Base-by-base conservation (phyloP, 129 eudicot species). In the Arctium minus region DNA sequence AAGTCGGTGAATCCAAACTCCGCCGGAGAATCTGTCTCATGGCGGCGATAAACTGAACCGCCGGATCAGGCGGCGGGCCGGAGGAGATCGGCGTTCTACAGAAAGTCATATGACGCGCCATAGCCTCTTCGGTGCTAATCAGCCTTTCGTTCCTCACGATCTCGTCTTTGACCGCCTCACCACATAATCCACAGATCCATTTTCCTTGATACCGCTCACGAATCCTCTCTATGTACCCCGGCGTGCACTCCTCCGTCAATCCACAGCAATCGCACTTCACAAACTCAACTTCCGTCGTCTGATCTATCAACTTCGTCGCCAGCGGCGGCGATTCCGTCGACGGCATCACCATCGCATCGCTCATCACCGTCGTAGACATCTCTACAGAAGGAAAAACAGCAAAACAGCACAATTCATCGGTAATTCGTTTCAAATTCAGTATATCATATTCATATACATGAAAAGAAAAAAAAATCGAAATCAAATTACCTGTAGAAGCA, bases 171-270 rank as follows among this genome's bases (percentile, higher is more conserved):
- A 94, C 93, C 18, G 98, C 98, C 72, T 94, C 98, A 0, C 90
- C 86, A 56, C 98, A 94, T 6, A 94, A 87, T 83, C 98, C 98
- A 72, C 98, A 94, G 62, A 94, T 88, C 98, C 98, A 94, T 87
- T 94, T 94, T 2, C 94, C 94, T 1, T 80, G 87, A 76, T 86
- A 91, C 36, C 97, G 81, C n/a, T 91, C 92, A 11, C 91, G 92
- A 35, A 94, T 92, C 48, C 88, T 67, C 17, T 91, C 83, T 8
- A 94, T 94, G 53, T 94, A 94, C 6, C 83, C 86, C 73, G 84
- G 82, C 17, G 98, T 94, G 76, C 98, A 94, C 77, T 94, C 97
- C 74, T 94, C 98, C 13, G 87, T 89, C 74, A 94, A 88, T 46
- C 94, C 93, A 36, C 98, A 94, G 35, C 98, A 92, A 67, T 90